Evolutionary conservation across 2,329 filamentous ascomycete species (phyloP), one percentile per base, ranked within the genome.

Genomic region (Botrytis galanthina): DNA sequence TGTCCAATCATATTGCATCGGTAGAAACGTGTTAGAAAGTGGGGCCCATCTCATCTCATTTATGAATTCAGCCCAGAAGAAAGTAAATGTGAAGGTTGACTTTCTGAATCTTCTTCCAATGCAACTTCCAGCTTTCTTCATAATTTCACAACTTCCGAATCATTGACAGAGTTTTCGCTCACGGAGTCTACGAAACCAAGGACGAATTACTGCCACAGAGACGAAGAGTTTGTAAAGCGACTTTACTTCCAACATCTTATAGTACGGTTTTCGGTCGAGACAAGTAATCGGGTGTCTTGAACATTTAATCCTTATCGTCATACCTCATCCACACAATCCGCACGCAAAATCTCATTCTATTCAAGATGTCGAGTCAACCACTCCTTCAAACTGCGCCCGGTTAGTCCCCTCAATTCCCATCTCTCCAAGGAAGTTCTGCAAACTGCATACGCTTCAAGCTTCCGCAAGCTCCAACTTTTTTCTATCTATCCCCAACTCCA

Each of bases 371-470:
- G 77, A 94, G 91, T 82, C 95, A 98, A 85, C 96, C 96, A 81
- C 93, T 99, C 74, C 93, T 99, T 78, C 95, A 98, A 82, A 95
- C 94, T 70, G 92, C 95, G 70, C 95, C 94, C 77, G 95, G 95
- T 97, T 87, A 79, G 87, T 67, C 63, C 54, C 44, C n/a, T 37
- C 46, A 42, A n/a, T 57, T 29, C 48, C 20, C 48, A 35, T 39
- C 42, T 37, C 16, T 29, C 8, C 29, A 26, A 26, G 22, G 26
- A 3, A 6, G 18, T 37, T 35, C 26, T 10, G 20, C 44, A n/a
- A 18, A 16, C 63, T 37, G 57, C 26, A 51, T 9, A 32, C 37
- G 18, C 66, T 57, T 5, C 16, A 22, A 37, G 22, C 67, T 44
- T 37, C 20, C 26, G 16, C 26, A 37, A 37, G 63, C 44, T 42